Evolutionary conservation across 139 green algal genomes (phyloP).

Genomic region (Volvox reticuliferus): DNA sequence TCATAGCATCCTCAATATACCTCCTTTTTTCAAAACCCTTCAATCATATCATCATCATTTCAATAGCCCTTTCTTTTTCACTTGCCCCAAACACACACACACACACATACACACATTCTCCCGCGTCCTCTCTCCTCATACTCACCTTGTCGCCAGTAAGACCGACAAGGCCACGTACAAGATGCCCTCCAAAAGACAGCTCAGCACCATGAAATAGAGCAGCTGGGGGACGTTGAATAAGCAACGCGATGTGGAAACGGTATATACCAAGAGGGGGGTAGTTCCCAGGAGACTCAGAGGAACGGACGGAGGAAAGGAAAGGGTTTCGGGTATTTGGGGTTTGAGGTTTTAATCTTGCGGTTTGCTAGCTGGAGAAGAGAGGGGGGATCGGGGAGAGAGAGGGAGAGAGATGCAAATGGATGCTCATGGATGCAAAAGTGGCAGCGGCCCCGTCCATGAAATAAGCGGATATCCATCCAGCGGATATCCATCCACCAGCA

Average conservation of each 20-base stretch:
- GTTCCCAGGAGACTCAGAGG: background rate
- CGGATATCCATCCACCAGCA: too few relatives aligned
- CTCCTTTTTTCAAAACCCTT: too few relatives aligned
- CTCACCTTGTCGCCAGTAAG: background rate
- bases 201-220: slow-evolving; percentile 58
- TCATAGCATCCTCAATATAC: too few relatives aligned
- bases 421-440: too few relatives aligned
- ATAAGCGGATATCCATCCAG: too few relatives aligned
- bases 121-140: background rate
- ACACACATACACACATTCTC: background rate
- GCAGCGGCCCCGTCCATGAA: too few relatives aligned
- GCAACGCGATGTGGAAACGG: too few relatives aligned
- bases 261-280: too few relatives aligned
- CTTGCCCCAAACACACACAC: too few relatives aligned
- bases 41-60: too few relatives aligned
- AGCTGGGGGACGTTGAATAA: slow-evolving; percentile 52
- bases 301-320: background rate
- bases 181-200: slow-evolving; percentile 48
- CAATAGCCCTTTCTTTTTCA: background rate
- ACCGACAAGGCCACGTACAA: slow-evolving; percentile 39
- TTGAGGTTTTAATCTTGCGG: background rate
- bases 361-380: background rate
- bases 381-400: background rate
- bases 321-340: too few relatives aligned
- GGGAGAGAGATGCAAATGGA: background rate